Percentiles rank a stretch among this genome's conserved stretches.
Evolutionary conservation across 2,329 filamentous ascomycete species (phyloP).

Genomic region (Penicillium sp.): DNA sequence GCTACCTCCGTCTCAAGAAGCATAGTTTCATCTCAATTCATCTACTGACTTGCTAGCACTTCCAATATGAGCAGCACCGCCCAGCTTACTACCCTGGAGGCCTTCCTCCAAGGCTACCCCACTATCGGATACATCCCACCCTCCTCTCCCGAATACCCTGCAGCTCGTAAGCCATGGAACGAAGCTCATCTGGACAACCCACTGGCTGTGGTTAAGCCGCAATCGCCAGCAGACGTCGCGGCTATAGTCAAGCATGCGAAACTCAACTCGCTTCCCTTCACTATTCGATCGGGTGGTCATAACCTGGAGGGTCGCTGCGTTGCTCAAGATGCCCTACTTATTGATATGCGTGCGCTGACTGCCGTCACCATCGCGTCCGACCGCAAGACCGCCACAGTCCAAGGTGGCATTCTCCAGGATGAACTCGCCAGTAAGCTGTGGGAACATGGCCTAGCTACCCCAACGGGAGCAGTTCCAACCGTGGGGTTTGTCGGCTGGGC

Average conservation of each 20-base stretch:
- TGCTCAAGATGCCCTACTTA: neutral
- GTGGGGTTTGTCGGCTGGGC: neutral
- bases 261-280: neutral
- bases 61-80: neutral
- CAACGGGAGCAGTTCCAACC: neutral
- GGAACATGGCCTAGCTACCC: neutral
- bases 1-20: neutral
- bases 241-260: neutral
- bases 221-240: neutral
- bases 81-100: neutral
- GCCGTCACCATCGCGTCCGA: neutral
- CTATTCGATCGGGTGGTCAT: neutral
- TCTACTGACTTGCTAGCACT: neutral
- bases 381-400: neutral
- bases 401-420: neutral
- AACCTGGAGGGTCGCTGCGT: conserved; percentile 1
- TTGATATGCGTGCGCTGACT: neutral
- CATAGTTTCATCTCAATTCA: neutral
- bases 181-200: neutral
- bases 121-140: neutral
- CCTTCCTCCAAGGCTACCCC: conserved; percentile 7
- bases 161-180: conserved; percentile 1
- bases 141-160: neutral
- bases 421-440: neutral
- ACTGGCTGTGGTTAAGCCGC: neutral